These are phyloP conservation scores for Phytophthora agathidicida DNA, from an alignment of 352 stramenopile species.

Conservation along the genomic window DNA sequence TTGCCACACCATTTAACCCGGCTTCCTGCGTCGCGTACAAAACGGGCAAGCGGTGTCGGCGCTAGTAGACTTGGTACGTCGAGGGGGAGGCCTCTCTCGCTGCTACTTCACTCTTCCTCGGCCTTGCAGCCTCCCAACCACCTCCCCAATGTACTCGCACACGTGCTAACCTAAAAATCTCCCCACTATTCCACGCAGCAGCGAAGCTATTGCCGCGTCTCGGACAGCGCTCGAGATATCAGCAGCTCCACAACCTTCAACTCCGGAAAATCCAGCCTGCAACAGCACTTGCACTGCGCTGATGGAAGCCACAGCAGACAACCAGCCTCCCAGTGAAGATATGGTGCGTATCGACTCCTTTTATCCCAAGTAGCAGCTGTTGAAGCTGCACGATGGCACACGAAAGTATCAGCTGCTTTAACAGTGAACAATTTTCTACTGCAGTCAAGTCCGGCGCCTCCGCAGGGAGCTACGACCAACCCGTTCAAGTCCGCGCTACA, in stretches of 20 bases:
- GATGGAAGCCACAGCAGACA: conserved; percentile 27
- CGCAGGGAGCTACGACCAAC: conserved; percentile 52
- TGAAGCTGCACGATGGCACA: conserved; percentile 16
- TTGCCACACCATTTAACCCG: conserved; percentile 1
- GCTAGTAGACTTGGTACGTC: conserved; percentile 28
- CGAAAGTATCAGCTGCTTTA: conserved; percentile 3
- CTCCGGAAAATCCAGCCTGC: conserved; percentile 8
- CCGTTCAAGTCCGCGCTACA: conserved; percentile 81
- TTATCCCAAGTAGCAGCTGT: conserved; percentile 2
- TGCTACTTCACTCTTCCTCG: not conserved
- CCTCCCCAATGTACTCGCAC: not conserved
- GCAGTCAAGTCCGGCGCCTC: conserved; percentile 34
- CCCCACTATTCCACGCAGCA: not conserved
- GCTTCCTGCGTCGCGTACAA: conserved; percentile 1
- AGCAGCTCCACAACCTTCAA: conserved; percentile 14
- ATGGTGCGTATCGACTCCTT: conserved; percentile 16
- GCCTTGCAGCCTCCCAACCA: not conserved
- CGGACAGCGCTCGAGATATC: conserved; percentile 7
- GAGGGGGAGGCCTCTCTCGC: conserved; percentile 14
- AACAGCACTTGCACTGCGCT: not conserved
- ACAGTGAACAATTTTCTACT: not conserved
- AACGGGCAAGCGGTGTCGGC: conserved; percentile 9
- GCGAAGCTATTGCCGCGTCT: conserved; percentile 9
- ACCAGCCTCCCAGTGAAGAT: conserved; percentile 22
- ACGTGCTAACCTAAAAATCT: conserved; percentile 7